Percentiles rank a stretch among this genome's conserved stretches.
phyloP scores from a whole-genome alignment of 352 stramenopile genomes.

The Elongisporangium prolatum region DNA sequence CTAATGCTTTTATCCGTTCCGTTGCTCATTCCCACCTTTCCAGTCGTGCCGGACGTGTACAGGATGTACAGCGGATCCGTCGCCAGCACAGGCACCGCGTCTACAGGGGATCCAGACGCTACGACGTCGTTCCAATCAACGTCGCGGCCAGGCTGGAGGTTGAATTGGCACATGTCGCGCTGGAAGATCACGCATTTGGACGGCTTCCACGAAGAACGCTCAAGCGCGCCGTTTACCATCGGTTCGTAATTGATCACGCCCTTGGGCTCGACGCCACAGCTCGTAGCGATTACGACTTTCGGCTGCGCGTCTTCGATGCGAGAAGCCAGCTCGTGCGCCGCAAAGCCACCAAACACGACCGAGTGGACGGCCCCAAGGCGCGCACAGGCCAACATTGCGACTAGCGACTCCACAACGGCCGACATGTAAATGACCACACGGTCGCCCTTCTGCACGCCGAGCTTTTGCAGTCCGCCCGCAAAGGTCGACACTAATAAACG shows the following conservation, averaged over 20 bases:
- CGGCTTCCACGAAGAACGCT: constrained; percentile 50
- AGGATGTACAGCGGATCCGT: constrained; percentile 76
- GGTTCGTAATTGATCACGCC: constrained; percentile 75
- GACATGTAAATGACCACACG: constrained; percentile 97
- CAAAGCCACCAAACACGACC: constrained; percentile 90
- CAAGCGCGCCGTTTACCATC: constrained; percentile 65
- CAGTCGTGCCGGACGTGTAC: constrained; percentile 77
- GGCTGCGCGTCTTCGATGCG: constrained; percentile 79
- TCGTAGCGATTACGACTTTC: constrained; percentile 76
- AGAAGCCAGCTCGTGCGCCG: constrained; percentile 70
- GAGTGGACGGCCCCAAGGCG: constrained; percentile 94
- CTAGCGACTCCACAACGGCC: constrained; percentile 93
- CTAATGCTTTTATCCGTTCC: not conserved
- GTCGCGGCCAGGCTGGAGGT: constrained; percentile 34
- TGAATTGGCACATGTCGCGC: constrained; percentile 42
- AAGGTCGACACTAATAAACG: constrained; percentile 44
- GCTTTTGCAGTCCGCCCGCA: constrained; percentile 47
- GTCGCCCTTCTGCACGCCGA: constrained; percentile 81
- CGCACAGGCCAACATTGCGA: constrained; percentile 97
- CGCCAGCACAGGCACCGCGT: constrained; percentile 42
- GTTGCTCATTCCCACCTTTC: constrained; percentile 16
- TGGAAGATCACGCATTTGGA: constrained; percentile 73
- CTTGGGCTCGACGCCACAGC: constrained; percentile 66
- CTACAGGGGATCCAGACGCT: constrained; percentile 23
- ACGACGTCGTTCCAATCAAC: constrained; percentile 54